phyloP scores from a whole-genome alignment of 257 asterid genomes.

The Paulownia fortunei region DNA sequence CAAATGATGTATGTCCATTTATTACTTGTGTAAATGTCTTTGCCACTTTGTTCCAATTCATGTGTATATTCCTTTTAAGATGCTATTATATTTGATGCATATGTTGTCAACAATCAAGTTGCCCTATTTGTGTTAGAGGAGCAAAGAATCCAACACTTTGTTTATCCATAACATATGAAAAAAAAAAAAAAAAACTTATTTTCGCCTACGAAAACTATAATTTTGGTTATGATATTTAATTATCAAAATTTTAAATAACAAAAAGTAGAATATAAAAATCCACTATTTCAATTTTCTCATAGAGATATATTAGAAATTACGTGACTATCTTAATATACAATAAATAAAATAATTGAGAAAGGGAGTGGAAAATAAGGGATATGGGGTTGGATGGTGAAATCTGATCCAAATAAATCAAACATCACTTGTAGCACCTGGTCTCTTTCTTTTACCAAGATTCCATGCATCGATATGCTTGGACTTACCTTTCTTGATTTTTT shows the following conservation, averaged over 20 bases:
- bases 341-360: not conserved
- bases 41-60: not conserved
- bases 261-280: too few relatives aligned
- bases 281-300: too few relatives aligned
- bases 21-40: constrained; percentile 20
- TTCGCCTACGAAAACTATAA: too few relatives aligned
- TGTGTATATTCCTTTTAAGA: too few relatives aligned
- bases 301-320: too few relatives aligned
- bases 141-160: too few relatives aligned
- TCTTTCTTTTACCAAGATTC: constrained; percentile 21
- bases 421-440: constrained; percentile 16
- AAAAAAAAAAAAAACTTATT: too few relatives aligned
- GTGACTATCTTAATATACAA: too few relatives aligned
- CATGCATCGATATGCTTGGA: constrained; percentile 5
- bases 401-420: constrained; percentile 12
- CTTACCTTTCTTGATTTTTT: not conserved
- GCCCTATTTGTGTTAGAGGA: not conserved
- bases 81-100: not conserved
- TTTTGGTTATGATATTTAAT: too few relatives aligned
- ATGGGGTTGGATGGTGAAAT: not conserved
- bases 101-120: not conserved
- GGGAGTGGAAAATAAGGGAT: not conserved
- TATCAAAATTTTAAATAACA: too few relatives aligned
- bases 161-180: too few relatives aligned
- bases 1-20: constrained; percentile 11